These are phyloP conservation scores for Epipyxis sp. DNA, from an alignment of 108 stramenopile genomes.

Conservation along the genomic window DNA sequence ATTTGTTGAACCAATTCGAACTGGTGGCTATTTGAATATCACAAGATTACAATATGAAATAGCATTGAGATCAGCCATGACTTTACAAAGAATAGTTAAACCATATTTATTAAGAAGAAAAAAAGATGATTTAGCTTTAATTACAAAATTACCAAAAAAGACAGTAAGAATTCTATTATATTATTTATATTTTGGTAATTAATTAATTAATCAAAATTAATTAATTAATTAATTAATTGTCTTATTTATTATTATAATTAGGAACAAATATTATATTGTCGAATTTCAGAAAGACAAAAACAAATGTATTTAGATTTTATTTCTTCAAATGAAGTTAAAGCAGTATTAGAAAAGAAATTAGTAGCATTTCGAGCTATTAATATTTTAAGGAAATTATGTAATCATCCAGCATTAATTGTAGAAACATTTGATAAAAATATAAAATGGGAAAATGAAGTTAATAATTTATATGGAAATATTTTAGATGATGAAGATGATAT, in stretches of 20 bases:
- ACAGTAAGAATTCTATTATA: conserved; percentile 70
- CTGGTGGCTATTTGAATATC: conserved; percentile 84
- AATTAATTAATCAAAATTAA: too few species aligned
- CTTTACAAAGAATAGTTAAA: conserved; percentile 79
- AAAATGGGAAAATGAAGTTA: too few species aligned
- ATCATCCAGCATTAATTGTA: conserved; percentile 69
- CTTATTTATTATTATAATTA: neutral
- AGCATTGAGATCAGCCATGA: conserved; percentile 83
- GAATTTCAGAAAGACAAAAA: conserved; percentile 68
- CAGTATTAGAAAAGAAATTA: conserved; percentile 57
- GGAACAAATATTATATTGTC: conserved; percentile 79
- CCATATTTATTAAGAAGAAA: conserved; percentile 82
- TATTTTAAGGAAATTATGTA: conserved; percentile 87
- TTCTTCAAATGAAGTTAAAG: conserved; percentile 43
- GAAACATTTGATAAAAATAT: too few species aligned
- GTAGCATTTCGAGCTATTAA: conserved; percentile 77
- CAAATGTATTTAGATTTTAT: conserved; percentile 48
- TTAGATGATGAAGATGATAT: conserved; percentile 18
- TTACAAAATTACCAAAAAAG: conserved; percentile 59
- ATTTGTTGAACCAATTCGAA: conserved; percentile 83
- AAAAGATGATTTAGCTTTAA: conserved; percentile 53
- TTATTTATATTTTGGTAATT: conserved; percentile 14
- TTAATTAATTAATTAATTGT: too few species aligned
- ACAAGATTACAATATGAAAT: conserved; percentile 74
- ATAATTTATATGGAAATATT: too few species aligned